A percentile compares a stretch with the other conserved stretches of the same genome.
Conservation (phyloP, 2,329 filamentous ascomycete species). For the Diaporthe humulicola region DNA sequence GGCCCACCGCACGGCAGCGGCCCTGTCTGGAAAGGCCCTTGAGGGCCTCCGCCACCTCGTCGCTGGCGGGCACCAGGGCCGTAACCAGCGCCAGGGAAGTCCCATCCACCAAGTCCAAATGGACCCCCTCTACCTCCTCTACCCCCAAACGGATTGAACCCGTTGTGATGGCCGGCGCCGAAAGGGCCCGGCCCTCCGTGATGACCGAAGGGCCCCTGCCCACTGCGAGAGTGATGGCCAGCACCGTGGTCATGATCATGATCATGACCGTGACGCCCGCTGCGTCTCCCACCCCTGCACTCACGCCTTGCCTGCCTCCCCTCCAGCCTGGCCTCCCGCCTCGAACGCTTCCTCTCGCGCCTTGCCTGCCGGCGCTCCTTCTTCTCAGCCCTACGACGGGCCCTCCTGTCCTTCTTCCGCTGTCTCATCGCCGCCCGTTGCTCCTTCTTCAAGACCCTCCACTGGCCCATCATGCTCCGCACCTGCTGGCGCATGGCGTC, state of each 20-base stretch:
- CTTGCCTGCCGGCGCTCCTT: conserved; percentile 49
- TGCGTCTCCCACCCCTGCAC: conserved; percentile 38
- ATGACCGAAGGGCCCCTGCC: neutral
- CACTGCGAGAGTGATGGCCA: conserved; percentile 5
- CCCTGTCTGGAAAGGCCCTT: conserved; percentile 23
- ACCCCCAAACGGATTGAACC: conserved; percentile 11
- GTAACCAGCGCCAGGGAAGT: conserved; percentile 33
- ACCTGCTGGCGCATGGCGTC: conserved; percentile 58
- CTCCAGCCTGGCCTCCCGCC: conserved; percentile 49
- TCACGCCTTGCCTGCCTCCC: conserved; percentile 42
- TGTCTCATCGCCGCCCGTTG: conserved; percentile 50
- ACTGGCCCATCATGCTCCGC: conserved; percentile 58
- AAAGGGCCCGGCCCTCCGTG: conserved; percentile 22
- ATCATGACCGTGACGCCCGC: neutral
- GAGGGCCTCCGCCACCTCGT: neutral
- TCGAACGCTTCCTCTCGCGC: conserved; percentile 48
- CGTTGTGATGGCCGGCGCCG: neutral
- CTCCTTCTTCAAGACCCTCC: conserved; percentile 56
- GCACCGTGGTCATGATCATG: neutral
- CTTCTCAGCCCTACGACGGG: conserved; percentile 46
- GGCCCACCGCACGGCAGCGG: conserved; percentile 18
- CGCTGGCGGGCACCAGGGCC: conserved; percentile 23
- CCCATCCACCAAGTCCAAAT: neutral
- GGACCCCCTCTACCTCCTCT: neutral
- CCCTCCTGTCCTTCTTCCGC: conserved; percentile 49